phyloP scores from a whole-genome alignment of 2,329 filamentous ascomycete genomes.

The Blastomyces silverae region DNA sequence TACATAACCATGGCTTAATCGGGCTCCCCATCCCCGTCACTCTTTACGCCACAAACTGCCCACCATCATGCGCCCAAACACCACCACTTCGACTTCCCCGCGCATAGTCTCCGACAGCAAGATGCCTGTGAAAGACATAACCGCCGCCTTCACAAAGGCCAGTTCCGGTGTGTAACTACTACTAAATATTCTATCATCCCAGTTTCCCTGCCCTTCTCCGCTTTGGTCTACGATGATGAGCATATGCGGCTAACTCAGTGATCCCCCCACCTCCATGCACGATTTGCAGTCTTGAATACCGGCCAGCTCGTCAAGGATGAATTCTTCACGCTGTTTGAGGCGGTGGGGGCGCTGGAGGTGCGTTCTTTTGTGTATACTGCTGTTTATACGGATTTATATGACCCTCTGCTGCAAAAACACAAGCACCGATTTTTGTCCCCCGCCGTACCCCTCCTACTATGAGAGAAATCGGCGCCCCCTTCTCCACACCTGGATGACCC shows the following conservation, averaged over 20 bases:
- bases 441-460: not conserved
- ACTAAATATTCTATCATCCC: slow-evolving; percentile 9
- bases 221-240: not conserved
- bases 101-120: slow-evolving; percentile 32
- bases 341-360: slow-evolving; percentile 67
- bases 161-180: slow-evolving; percentile 41
- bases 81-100: slow-evolving; percentile 2
- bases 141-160: slow-evolving; percentile 49
- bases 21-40: not conserved
- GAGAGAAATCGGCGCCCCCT: no score
- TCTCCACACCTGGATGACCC: not conserved
- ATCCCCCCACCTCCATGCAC: not conserved
- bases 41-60: not conserved
- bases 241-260: not conserved
- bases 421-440: no score
- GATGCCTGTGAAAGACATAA: slow-evolving; percentile 45
- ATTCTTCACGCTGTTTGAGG: slow-evolving; percentile 87
- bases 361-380: slow-evolving; percentile 20
- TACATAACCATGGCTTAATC: not conserved
- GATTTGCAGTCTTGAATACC: slow-evolving; percentile 57
- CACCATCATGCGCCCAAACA: slow-evolving; percentile 4
- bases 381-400: not conserved
- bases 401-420: not conserved
- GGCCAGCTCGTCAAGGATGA: slow-evolving; percentile 92
- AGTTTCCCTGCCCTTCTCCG: not conserved